Evolutionary conservation across 1,284 basidiomycete genomes (phyloP), one percentile per base, ranked within the genome.

Genomic region (Lignosus rhinocerotis): DNA sequence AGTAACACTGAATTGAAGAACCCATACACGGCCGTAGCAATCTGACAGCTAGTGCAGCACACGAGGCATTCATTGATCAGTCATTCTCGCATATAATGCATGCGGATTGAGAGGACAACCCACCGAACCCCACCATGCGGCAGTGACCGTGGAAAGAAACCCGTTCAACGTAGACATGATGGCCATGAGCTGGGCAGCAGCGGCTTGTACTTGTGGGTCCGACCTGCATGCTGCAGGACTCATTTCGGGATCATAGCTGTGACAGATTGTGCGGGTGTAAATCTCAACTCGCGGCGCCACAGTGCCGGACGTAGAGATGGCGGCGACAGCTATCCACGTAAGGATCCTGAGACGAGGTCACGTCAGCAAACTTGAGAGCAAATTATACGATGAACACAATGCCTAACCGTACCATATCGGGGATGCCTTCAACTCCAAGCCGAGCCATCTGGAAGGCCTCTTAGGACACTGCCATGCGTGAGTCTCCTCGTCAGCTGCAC

Each of bases 81-180:
- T 25, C 25, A 2, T 25, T 25, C 25, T 36, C 34, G 34, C 34
- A 36, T 36, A 10, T 2, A 36, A 3, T 11, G 9, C 6, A 6
- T 11, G 34, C 34, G 6, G 14, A 11, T 36, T 16, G 1, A n/a
- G 36, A 39, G 14, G 14, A n/a, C 6, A n/a, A 39, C 81, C 63
- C 67, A 86, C 86, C 48, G 85, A 80, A 53, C 90, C 89, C 93
- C 93, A 96, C 80, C 85, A 93, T 6, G 85, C 91, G 7, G 89
- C 87, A 0, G 91, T 93, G 17, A 94, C 66, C 61, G 83, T 84
- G 47, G 79, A 78, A n/a, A 90, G 75, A 44, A 92, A 69, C 11
- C 93, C 93, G 73, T 83, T 85, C 21, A 80, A 77, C 3, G 87
- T 77, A 0, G 80, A 75, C 65, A 92, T 83, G 38, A 80, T 87